Base-by-base conservation (phyloP, 345 rosid species). In the Lenwebbia sp. region DNA sequence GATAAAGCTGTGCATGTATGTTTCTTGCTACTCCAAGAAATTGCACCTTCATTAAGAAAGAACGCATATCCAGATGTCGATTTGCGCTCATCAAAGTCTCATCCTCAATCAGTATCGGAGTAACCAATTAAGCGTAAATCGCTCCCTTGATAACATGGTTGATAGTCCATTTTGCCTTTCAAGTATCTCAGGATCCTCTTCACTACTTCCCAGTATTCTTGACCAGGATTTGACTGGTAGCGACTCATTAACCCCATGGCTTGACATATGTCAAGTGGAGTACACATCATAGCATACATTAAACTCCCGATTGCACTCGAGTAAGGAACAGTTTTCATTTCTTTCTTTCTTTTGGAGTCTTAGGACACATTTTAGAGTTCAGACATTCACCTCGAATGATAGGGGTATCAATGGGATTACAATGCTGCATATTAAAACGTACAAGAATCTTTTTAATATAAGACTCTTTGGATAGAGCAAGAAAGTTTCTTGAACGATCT, bases 151-250 rank as follows among this genome's bases (percentile, higher is more conserved):
- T n/a, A 58, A n/a, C 8, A 58, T 13, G n/a, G 33, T 58, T 7
- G 33, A 58, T 58, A 58, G 30, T 58, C 19, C 70, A n/a, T 1
- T 26, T 2, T n/a, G 70, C 33, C 37, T 58, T 17, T n/a, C 15
- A 58, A n/a, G 3, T n/a, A 26, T 57, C 26, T 26, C 6, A 26
- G 30, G 62, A 58, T 58, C 15, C 19, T 58, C 33, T 58, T 14
- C 5, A 58, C 4, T n/a, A 7, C 19, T n/a, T n/a, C 13, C 70
- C 19, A n/a, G 15, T n/a, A 13, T n/a, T 1, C 2, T 0, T 58
- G 6, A 4, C 8, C 19, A 12, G 7, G 70, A 58, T n/a, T 58
- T 58, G 33, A 58, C 2, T 5, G 7, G 7, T n/a, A 58, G 5
- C 4, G 0, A 26, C 70, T 58, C 70, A 58, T 19, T 58, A 58